Evolutionary conservation across 2,329 filamentous ascomycete genomes (phyloP), one percentile per base, ranked within the genome.

Genomic region (Arthroderma uncinatum): DNA sequence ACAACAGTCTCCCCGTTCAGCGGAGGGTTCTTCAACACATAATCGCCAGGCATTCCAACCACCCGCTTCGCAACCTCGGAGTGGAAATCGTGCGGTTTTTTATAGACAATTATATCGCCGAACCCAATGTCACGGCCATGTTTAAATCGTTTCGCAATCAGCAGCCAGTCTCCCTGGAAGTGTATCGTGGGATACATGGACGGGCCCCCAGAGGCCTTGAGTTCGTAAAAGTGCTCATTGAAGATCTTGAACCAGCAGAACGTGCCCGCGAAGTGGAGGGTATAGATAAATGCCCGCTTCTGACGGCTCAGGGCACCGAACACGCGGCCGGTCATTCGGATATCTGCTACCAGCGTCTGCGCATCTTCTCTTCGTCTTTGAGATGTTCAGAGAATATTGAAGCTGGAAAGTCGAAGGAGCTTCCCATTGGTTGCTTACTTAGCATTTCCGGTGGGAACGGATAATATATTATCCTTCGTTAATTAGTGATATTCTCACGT

Each of bases 181-280:
- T 79, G 76, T 60, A 96, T 83, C 0, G 89, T 95, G 6, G 92
- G 92, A 54, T 93, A 80, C 93, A 97, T 97, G 16, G 87, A 92
- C 2, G 89, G 83, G 1, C 92, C 92, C 25, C 77, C 76, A 14
- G 83, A 83, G 2, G 76, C 71, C 19, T 79, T 79, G 62, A 85
- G 65, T 61, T 77, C 77, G 72, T 82, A 81, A 64, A 82, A 74
- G 72, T 93, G 84, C 44, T 82, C 78, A 66, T 67, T 68, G 62
- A 71, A 63, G 56, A 74, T 62, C 12, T 67, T 67, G 48, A 63
- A 65, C 42, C 68, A 67, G 62, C 70, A 73, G 62, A 70, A 71
- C 3, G 67, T 36, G 50, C 70, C 70, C 21, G 66, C 39, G 7
- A 56, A 21, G 14, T 53, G 50, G 19, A 53, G 21, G 30, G 50